These are phyloP conservation scores for Diaporthe capsici DNA, from an alignment of 2,329 filamentous ascomycete genomes.

Conservation along the genomic window DNA sequence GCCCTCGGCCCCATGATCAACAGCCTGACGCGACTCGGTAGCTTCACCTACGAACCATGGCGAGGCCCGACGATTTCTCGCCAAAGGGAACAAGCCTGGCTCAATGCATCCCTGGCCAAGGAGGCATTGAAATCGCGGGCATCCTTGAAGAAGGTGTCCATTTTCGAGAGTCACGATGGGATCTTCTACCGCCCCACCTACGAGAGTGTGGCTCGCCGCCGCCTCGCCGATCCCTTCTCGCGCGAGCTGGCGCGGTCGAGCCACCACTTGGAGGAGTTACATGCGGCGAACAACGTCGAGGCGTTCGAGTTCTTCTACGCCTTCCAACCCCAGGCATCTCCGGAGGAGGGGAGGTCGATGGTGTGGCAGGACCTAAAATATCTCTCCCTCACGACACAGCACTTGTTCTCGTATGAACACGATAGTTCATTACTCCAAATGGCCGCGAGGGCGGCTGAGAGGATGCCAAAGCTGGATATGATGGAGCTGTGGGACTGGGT, in stretches of 20 bases:
- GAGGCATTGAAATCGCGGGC: background rate
- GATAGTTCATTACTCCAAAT: background rate
- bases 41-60: slow-evolving; percentile 1
- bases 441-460: background rate
- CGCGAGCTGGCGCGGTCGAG: background rate
- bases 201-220: too few species aligned
- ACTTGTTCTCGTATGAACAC: background rate
- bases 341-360: background rate
- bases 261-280: slow-evolving; percentile 13
- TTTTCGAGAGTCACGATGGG: slow-evolving; percentile 8
- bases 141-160: background rate
- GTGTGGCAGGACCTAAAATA: slow-evolving; percentile 5
- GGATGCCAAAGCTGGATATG: background rate
- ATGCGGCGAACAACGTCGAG: background rate
- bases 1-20: background rate
- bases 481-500: slow-evolving; percentile 6
- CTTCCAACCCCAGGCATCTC: background rate
- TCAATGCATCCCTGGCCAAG: background rate
- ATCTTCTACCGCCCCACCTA: background rate
- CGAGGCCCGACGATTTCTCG: background rate
- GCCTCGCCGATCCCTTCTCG: background rate
- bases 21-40: background rate
- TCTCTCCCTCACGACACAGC: background rate
- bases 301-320: slow-evolving; percentile 16
- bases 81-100: background rate